Evolutionary conservation across 2,329 filamentous ascomycete species (phyloP).

Genomic region (Arthrobotrys musiformis): DNA sequence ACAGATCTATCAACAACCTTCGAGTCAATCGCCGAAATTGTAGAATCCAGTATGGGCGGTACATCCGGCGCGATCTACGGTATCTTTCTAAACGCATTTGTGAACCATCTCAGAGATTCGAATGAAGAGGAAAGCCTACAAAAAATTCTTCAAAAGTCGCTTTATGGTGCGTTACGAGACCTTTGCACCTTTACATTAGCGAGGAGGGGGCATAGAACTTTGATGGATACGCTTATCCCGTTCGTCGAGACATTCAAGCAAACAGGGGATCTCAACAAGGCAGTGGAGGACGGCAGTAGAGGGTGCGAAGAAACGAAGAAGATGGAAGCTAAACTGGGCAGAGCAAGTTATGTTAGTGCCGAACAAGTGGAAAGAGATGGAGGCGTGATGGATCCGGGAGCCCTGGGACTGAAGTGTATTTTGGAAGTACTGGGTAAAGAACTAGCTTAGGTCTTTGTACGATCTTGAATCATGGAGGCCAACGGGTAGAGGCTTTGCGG

Average conservation of each 20-base stretch:
- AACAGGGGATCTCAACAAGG: constrained; percentile 68
- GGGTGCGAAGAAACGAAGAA: constrained; percentile 73
- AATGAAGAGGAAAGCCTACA: background rate
- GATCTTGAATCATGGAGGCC: no score
- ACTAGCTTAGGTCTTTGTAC: background rate
- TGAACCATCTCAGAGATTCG: constrained; percentile 62
- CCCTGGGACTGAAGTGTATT: constrained; percentile 71
- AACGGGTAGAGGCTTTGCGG: no score
- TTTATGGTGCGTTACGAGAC: constrained; percentile 63
- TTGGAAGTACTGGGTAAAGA: constrained; percentile 61
- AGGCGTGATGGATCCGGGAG: constrained; percentile 75
- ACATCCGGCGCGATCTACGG: constrained; percentile 61
- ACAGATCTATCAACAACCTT: constrained; percentile 60
- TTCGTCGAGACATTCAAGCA: constrained; percentile 66
- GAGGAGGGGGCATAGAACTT: constrained; percentile 69
- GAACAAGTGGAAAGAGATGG: constrained; percentile 65
- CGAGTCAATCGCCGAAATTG: constrained; percentile 67
- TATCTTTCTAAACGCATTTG: constrained; percentile 59
- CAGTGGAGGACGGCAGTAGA: constrained; percentile 70
- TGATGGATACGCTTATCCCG: constrained; percentile 70
- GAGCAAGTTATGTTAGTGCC: constrained; percentile 75
- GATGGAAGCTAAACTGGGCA: constrained; percentile 73
- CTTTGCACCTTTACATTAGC: constrained; percentile 69
- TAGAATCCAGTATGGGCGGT: constrained; percentile 65
- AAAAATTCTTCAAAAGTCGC: constrained; percentile 28